Base-by-base conservation (phyloP, 1,139 yeast species). In the Arxiozyma bovina region DNA sequence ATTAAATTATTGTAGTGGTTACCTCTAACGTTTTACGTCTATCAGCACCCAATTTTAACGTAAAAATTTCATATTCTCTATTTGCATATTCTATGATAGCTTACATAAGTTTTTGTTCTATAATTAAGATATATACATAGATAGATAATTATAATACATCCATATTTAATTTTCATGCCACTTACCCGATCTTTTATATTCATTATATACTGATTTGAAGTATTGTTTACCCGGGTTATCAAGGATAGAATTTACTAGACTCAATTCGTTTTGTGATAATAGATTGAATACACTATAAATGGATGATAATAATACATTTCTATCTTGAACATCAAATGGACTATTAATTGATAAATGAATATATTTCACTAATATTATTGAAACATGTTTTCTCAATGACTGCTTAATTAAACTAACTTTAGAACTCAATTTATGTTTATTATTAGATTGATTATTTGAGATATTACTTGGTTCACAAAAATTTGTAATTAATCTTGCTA, bases 161-260 rank as follows among this genome's bases (percentile, higher is more conserved):
- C 6, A 34, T 8, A n/a, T 21, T 30, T 49, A 77, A 54, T 76
- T 77, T 58, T 82, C 89, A 56, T 73, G 81, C 98, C 98, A 91
- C 68, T 86, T 88, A 54, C 96, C 96, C 59, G 77, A 78, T 61
- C 79, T 82, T 67, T 80, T 81, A 71, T 89, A 93, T 58, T 85
- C 89, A 7, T 80, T 79, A 63, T 86, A 88, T 47, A 90, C 64
- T 0, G 80, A 73, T 65, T 79, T 83, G 74, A 83, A 86, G 61
- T 84, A 81, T 2, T 83, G 77, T 59, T 87, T 79, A 1, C 95
- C 87, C 48, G 87, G 79, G 27, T 74, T 69, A 62, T 91, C 97
- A 63, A 91, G 72, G n/a, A 83, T 75, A 3, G 83, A 76, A 62
- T 80, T 86, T n/a, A 85, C 78, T 47, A 82, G 70, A 54, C 77